Evolutionary conservation across 2,329 filamentous ascomycete genomes (phyloP), one percentile per base, ranked within the genome.

Genomic region (Penicillium rolfsii): DNA sequence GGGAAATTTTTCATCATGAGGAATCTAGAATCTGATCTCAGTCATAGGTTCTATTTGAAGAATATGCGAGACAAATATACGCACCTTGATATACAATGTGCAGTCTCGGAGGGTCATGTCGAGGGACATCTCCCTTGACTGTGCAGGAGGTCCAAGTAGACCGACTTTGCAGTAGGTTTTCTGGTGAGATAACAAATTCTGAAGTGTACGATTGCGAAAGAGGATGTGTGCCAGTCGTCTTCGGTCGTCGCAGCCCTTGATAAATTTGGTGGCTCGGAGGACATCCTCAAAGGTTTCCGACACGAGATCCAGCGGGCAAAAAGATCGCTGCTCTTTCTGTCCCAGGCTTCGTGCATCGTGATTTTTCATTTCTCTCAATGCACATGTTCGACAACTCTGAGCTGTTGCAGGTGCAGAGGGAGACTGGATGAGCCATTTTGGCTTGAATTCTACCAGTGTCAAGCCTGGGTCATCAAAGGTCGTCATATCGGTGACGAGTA

Each of bases 81-180:
- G 53, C 70, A 92, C 83, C 69, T 86, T 85, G 43, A 91, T 79
- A 70, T 89, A 93, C 68, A 91, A 84, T 3, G 89, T 91, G 73
- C 91, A 93, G 78, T 95, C 91, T 53, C 91, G 82, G 65, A 95
- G 74, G 3, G 91, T 93, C 91, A 94, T 94, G 58, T 90, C 89
- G 6, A 91, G 80, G 12, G 85, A 83, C 62, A 90, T 87, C 30
- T 83, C 79, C 11, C 70, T 72, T 36, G 75, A 74, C 50, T 74
- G 65, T n/a, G 71, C 64, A 19, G 72, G 67, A 8, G 76, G 74
- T 3, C 79, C 77, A 26, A 70, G 59, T 6, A 78, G 60, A 0
- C 77, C 76, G 4, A 77, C 73, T 22, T 74, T 70, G 41, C 70
- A 71, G 70, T 76, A 69, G 24, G 62, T 63, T 30, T 65, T 72